Conservation (phyloP, 2,329 filamentous ascomycete species). For the Pseudocercospora macadamiae region DNA sequence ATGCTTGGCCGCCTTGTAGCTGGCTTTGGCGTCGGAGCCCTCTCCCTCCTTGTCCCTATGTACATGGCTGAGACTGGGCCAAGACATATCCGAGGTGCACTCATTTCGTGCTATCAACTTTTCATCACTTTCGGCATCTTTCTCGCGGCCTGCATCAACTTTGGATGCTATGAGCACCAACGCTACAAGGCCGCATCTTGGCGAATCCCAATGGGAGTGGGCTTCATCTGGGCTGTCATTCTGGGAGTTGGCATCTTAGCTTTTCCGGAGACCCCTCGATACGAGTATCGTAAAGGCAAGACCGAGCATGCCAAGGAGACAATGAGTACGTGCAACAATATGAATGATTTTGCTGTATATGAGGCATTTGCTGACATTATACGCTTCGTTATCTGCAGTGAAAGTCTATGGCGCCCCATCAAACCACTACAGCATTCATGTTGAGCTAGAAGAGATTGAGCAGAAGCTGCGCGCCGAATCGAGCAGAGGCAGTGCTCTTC, state of each 20-base stretch:
- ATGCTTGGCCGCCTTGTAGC: constrained; percentile 66
- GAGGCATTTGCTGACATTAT: no score
- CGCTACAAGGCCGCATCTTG: constrained; percentile 55
- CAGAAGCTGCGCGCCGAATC: constrained; percentile 58
- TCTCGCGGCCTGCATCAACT: constrained; percentile 55
- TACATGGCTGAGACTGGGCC: constrained; percentile 44
- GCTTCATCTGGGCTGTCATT: constrained; percentile 59
- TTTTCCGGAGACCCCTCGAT: constrained; percentile 61
- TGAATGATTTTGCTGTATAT: no score
- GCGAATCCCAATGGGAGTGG: constrained; percentile 65
- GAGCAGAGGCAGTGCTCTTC: constrained; percentile 45
- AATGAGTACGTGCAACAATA: no score
- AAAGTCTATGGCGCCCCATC: constrained; percentile 59
- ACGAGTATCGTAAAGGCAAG: constrained; percentile 59
- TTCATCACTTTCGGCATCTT: constrained; percentile 71
- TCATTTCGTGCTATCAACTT: constrained; percentile 66
- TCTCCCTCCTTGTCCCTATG: constrained; percentile 68
- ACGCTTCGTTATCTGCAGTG: no score
- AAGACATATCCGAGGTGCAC: constrained; percentile 64
- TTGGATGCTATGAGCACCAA: constrained; percentile 56
- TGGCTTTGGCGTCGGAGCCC: constrained; percentile 65
- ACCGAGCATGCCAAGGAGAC: constrained; percentile 54
- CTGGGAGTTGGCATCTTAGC: constrained; percentile 58
- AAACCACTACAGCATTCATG: constrained; percentile 56
- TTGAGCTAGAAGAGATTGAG: constrained; percentile 59